Percentiles rank a stretch among this genome's conserved stretches.
Evolutionary conservation across 2,329 filamentous ascomycete genomes (phyloP).

Genomic region (Hymenoscyphus occultus): DNA sequence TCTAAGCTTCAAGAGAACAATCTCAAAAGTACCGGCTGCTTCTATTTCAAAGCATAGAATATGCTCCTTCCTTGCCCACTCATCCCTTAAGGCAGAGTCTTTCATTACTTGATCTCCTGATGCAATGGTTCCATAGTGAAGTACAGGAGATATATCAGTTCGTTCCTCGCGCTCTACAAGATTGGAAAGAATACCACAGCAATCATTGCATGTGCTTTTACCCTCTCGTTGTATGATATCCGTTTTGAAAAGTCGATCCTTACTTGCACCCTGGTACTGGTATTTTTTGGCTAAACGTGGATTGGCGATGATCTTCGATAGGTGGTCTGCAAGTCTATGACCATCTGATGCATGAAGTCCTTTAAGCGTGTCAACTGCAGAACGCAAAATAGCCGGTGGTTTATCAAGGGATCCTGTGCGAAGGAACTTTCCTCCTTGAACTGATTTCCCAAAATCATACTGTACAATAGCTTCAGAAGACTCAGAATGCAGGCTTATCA

Average conservation of each 20-base stretch:
- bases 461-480: conserved; percentile 17
- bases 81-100: too few species aligned
- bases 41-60: conserved; percentile 22
- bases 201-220: background rate
- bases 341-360: background rate
- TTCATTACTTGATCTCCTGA: conserved; percentile 18
- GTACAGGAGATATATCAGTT: background rate
- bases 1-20: background rate
- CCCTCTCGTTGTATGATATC: background rate
- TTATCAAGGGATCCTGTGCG: conserved; percentile 25
- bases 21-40: conserved; percentile 12
- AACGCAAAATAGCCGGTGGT: conserved; percentile 26
- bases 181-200: background rate
- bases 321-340: background rate
- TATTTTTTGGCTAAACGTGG: background rate
- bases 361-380: conserved; percentile 26
- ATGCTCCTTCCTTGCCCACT: background rate
- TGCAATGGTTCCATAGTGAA: conserved; percentile 20
- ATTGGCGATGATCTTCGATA: background rate
- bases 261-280: conserved; percentile 1
- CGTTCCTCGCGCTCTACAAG: conserved; percentile 5
- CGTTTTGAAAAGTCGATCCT: conserved; percentile 2
- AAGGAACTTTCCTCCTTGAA: conserved; percentile 20
- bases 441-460: conserved; percentile 21
- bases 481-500: conserved; percentile 14